Conservation (phyloP, 1,284 basidiomycete species). For the Austroboletus niveus region DNA sequence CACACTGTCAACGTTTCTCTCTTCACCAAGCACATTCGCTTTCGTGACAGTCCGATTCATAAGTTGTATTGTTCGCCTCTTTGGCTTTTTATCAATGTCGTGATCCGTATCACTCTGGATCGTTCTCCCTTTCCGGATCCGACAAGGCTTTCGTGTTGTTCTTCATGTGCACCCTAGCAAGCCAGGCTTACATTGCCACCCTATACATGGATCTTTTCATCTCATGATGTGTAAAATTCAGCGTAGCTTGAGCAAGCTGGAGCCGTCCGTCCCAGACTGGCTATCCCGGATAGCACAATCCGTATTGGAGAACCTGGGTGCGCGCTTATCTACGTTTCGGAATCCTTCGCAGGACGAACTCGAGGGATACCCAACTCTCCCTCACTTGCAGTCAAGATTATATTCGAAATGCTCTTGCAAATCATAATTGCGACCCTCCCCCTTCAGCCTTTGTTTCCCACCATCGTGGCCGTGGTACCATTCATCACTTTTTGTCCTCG, state of each 20-base stretch:
- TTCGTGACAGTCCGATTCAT: slow-evolving; percentile 24
- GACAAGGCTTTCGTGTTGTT: slow-evolving; percentile 7
- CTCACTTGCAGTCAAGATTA: background rate
- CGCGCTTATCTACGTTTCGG: no score
- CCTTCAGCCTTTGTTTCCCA: background rate
- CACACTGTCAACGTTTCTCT: slow-evolving; percentile 13
- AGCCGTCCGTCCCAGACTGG: no score
- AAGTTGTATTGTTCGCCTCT: no score
- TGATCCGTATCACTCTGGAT: background rate
- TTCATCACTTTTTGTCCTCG: slow-evolving; percentile 10
- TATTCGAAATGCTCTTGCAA: background rate
- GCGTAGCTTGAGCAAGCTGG: no score
- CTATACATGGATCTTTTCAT: slow-evolving; percentile 33
- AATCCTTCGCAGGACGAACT: no score
- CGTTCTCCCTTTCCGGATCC: background rate
- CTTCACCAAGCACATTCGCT: slow-evolving; percentile 24
- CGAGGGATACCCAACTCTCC: no score
- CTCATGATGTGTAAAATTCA: slow-evolving; percentile 23
- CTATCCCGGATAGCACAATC: no score
- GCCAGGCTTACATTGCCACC: background rate
- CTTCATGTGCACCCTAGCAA: no score
- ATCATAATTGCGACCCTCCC: background rate
- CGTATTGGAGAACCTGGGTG: no score
- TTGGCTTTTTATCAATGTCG: background rate
- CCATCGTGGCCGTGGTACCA: slow-evolving; percentile 1